Evolutionary conservation across 441 rosid species (phyloP), one percentile per base, ranked within the genome.

Genomic region (Pelargonium myrrhifolium): DNA sequence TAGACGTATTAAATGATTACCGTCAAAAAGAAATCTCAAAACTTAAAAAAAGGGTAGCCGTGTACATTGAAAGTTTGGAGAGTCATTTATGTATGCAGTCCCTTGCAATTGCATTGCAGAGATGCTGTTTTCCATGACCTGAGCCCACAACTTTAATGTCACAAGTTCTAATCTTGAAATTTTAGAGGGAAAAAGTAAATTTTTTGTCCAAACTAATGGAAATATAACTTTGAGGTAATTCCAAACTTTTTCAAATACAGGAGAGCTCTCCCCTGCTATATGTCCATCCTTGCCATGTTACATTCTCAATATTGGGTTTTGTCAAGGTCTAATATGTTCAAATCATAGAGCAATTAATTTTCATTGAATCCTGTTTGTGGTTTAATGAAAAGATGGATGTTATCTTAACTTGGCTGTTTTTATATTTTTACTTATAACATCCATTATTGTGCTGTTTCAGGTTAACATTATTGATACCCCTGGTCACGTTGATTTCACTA

Each of bases 401-500:
- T 7, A 31, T 31, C 37, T 5, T 31, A 5, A 31, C 40, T 40
- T 6, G 21, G 35, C 49, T 28, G 40, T 3, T 61, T 55, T 40
- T 51, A 9, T 63, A 9, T 24, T 17, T 21, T 58, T 18, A 35
- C 4, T 68, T 6, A 14, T 22, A 8, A 8, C 15, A 56, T 53
- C 3, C 11, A 55, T n/a, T 55, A 55, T 55, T 65, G 12, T 47
- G 21, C 9, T 31, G 5, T 42, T 75, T 66, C 76, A 94, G 98
- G 78, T 94, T 71, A 94, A 94, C 79, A 94, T 89, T 37, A 89
- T 94, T 47, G 99, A 94, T 72, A 92, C 98, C 1, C 99, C 98
- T 56, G 97, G 98, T 51, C 99, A 89, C 68, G 98, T 94, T 64
- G 99, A 92, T 80, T 94, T 94, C 81, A 94, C 99, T 0, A 92